phyloP scores from a whole-genome alignment of 352 stramenopile species.

The Globisporangium polare region DNA sequence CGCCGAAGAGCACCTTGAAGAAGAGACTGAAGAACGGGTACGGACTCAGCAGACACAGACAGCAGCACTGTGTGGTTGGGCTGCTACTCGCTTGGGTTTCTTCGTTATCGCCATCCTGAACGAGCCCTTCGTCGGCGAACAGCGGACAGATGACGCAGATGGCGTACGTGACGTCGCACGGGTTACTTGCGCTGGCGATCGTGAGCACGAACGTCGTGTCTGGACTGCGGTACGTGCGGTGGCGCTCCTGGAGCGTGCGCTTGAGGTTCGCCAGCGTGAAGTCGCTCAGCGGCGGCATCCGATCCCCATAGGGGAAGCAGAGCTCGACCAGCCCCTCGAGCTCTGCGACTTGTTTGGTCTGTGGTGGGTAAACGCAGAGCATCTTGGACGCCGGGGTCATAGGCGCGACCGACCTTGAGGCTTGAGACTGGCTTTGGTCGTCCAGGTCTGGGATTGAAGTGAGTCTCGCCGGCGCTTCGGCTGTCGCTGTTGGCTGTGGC shows the following conservation, averaged over 20 bases:
- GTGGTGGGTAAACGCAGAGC: constrained; percentile 43
- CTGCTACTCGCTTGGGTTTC: background rate
- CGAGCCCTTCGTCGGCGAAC: constrained; percentile 39
- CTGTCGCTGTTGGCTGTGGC: background rate
- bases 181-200: constrained; percentile 43
- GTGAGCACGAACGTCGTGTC: constrained; percentile 76
- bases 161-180: constrained; percentile 59
- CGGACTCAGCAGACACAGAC: constrained; percentile 66
- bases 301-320: constrained; percentile 70
- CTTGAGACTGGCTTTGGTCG: background rate
- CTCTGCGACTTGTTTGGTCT: constrained; percentile 39
- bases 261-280: constrained; percentile 54
- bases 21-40: constrained; percentile 86
- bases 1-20: constrained; percentile 78
- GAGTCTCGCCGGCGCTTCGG: background rate
- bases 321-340: constrained; percentile 67
- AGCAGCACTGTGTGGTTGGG: constrained; percentile 52
- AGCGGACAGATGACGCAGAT: constrained; percentile 65
- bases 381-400: constrained; percentile 36
- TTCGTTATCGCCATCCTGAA: background rate
- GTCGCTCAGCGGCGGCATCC: constrained; percentile 33
- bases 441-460: background rate
- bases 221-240: constrained; percentile 56
- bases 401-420: background rate
- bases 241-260: constrained; percentile 58